Evolutionary conservation across 202 grass and related monocot genomes (phyloP).

Genomic region (Panicum hallii): DNA sequence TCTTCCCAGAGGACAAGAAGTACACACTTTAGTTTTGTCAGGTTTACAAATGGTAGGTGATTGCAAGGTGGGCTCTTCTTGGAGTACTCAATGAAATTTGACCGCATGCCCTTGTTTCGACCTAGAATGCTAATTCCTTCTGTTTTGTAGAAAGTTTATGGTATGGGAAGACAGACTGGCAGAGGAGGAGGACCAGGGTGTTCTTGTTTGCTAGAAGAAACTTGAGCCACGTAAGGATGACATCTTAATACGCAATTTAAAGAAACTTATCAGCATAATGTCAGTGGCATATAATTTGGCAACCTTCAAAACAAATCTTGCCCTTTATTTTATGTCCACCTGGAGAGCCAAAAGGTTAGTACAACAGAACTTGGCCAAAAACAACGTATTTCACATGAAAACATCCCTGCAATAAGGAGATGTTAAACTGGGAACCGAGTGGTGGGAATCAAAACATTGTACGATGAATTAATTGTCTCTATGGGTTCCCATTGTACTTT

Average conservation of each 20-base stretch:
- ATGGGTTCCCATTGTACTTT: neutral
- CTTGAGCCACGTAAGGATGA: conserved; percentile 2
- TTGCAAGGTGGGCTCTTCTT: conserved; percentile 34
- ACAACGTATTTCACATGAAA: neutral
- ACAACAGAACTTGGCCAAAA: neutral
- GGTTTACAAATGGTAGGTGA: neutral
- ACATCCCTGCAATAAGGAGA: neutral
- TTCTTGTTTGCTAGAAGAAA: conserved; percentile 16
- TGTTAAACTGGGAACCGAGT: neutral
- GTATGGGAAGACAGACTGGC: neutral
- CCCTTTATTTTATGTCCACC: conserved; percentile 11
- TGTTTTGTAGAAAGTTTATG: neutral
- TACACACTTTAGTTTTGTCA: conserved; percentile 30
- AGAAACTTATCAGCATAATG: neutral
- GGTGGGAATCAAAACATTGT: neutral
- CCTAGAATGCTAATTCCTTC: neutral
- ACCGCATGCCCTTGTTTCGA: neutral
- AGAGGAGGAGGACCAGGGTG: neutral
- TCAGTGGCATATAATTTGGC: neutral
- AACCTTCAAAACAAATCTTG: neutral
- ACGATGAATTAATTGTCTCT: neutral
- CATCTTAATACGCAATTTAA: neutral
- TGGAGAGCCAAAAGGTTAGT: neutral
- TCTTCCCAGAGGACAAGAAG: conserved; percentile 3
- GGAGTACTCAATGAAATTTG: conserved; percentile 17